A percentile compares a stretch with the other conserved stretches of the same genome.
These are phyloP conservation scores for Lyophyllum shimeji DNA, from an alignment of 768 basidiomycete genomes.

Conservation along the genomic window DNA sequence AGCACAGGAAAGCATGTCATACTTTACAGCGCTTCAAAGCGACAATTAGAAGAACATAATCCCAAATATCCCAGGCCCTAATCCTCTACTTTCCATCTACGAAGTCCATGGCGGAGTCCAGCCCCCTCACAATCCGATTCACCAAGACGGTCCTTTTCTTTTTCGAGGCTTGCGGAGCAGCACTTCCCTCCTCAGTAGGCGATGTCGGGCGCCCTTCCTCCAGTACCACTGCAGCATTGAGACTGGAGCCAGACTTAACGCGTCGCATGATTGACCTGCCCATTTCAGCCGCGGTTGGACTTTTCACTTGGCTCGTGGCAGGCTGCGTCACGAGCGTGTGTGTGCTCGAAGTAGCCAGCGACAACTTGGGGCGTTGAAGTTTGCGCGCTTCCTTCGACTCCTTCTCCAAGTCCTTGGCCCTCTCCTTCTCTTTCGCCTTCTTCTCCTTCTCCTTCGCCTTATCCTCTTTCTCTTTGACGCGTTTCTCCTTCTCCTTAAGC, in stretches of 20 bases:
- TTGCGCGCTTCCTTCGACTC: constrained; percentile 16
- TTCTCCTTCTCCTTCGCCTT: constrained; percentile 17
- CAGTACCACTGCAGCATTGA: constrained; percentile 13
- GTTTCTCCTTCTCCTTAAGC: constrained; percentile 18
- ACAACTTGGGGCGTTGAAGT: constrained; percentile 28
- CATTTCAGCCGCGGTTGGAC: constrained; percentile 11
- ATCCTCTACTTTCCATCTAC: constrained; percentile 19
- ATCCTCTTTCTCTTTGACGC: constrained; percentile 16
- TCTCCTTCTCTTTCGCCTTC: constrained; percentile 23
- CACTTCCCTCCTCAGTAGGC: neutral
- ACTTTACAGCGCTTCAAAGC: neutral
- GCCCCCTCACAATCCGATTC: constrained; percentile 10
- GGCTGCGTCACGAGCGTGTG: constrained; percentile 12
- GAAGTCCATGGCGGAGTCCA: constrained; percentile 28
- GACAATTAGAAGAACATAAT: neutral
- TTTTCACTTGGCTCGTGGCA: constrained; percentile 6
- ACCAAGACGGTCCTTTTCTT: neutral
- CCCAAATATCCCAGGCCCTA: neutral
- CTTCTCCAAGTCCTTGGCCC: constrained; percentile 16
- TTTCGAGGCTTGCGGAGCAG: constrained; percentile 16
- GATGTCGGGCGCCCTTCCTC: constrained; percentile 10
- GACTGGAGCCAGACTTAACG: constrained; percentile 33
- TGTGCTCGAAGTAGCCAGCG: constrained; percentile 23
- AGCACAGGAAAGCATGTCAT: neutral
- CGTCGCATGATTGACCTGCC: constrained; percentile 26